A percentile compares a stretch with the other conserved stretches of the same genome.
These are phyloP conservation scores for Chaetomidium leptoderma DNA, from an alignment of 495 filamentous ascomycete genomes.

Conservation along the genomic window DNA sequence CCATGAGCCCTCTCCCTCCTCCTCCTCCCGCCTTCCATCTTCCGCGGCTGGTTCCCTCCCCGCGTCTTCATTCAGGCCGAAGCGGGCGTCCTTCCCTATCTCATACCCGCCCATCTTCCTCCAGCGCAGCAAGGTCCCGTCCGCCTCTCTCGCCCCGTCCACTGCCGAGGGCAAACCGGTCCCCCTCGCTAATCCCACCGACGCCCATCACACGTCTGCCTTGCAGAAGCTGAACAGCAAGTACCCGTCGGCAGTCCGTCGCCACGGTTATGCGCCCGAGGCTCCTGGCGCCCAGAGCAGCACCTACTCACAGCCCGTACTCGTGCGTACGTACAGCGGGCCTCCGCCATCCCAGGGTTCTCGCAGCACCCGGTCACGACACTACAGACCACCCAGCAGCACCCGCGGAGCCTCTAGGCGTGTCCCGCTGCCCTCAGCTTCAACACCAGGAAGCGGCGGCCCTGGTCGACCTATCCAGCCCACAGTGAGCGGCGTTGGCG, in stretches of 20 bases:
- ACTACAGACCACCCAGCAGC: slow-evolving; percentile 26
- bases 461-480: slow-evolving; percentile 25
- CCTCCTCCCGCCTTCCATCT: slow-evolving; percentile 22
- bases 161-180: slow-evolving; percentile 45
- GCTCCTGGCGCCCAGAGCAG: slow-evolving; percentile 46
- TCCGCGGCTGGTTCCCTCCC: slow-evolving; percentile 2
- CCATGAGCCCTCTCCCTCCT: slow-evolving; percentile 17
- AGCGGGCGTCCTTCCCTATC: slow-evolving; percentile 30
- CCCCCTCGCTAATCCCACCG: slow-evolving; percentile 40
- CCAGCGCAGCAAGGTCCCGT: slow-evolving; percentile 35
- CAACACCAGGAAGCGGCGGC: slow-evolving; percentile 13
- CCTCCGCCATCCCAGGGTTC: slow-evolving; percentile 28
- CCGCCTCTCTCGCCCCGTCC: slow-evolving; percentile 41
- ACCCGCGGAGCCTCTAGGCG: slow-evolving; percentile 28
- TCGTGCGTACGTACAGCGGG: slow-evolving; percentile 53
- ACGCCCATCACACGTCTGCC: slow-evolving; percentile 39
- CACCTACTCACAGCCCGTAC: slow-evolving; percentile 53
- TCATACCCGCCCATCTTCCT: slow-evolving; percentile 38
- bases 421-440: slow-evolving; percentile 24
- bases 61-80: background rate
- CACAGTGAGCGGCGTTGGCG: slow-evolving; percentile 23
- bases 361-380: slow-evolving; percentile 16
- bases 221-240: slow-evolving; percentile 44
- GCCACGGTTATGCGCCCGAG: slow-evolving; percentile 40
- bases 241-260: slow-evolving; percentile 35